These are phyloP conservation scores for Huntiella bhutanensis DNA, from an alignment of 2,329 filamentous ascomycete genomes.

Conservation along the genomic window DNA sequence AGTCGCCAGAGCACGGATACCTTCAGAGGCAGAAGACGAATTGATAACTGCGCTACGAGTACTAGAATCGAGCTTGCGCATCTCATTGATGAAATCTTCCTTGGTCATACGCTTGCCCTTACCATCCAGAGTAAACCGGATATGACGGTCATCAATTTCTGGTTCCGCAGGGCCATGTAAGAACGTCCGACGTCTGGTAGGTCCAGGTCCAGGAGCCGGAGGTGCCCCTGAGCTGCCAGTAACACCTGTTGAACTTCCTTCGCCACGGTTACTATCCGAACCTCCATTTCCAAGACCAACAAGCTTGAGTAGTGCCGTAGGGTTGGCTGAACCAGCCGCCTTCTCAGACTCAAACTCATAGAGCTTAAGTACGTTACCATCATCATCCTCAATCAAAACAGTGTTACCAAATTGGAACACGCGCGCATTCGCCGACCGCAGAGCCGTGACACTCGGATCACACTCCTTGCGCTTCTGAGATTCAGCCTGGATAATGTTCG, in stretches of 20 bases:
- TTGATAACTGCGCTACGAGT: constrained; percentile 37
- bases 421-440: constrained; percentile 51
- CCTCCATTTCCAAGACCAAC: constrained; percentile 27
- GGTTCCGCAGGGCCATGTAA: constrained; percentile 21
- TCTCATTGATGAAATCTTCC: constrained; percentile 57
- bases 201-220: constrained; percentile 5
- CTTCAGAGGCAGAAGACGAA: constrained; percentile 27
- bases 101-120: constrained; percentile 62
- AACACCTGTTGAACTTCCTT: constrained; percentile 6
- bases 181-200: constrained; percentile 20
- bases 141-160: constrained; percentile 48
- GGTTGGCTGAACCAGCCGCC: constrained; percentile 7
- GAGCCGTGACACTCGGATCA: constrained; percentile 33
- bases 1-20: constrained; percentile 26
- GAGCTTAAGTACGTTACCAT: constrained; percentile 71
- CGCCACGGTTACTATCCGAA: constrained; percentile 10
- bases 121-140: constrained; percentile 59
- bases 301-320: constrained; percentile 30
- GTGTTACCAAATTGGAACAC: constrained; percentile 76
- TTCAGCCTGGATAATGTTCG: constrained; percentile 38
- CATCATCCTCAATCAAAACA: constrained; percentile 75
- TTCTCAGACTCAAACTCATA: constrained; percentile 51
- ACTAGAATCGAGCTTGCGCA: constrained; percentile 51
- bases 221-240: constrained; percentile 15
- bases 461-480: constrained; percentile 36